These are phyloP conservation scores for Diplotaxis tenuifolia DNA, from an alignment of 345 rosid species.

Conservation along the genomic window DNA sequence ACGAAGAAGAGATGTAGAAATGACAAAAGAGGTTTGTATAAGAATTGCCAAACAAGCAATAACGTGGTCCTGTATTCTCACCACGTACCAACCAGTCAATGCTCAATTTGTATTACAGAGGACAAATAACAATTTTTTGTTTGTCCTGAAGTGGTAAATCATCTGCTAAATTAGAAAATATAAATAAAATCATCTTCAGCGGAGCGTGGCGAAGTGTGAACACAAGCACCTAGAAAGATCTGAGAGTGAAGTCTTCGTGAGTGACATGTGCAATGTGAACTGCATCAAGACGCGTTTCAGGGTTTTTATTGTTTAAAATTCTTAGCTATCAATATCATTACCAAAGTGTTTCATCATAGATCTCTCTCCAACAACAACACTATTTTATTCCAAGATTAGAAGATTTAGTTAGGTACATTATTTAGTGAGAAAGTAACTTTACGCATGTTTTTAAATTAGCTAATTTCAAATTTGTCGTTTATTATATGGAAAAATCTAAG, in stretches of 20 bases:
- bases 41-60: constrained; percentile 13
- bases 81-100: constrained; percentile 28
- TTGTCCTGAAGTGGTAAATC: not conserved
- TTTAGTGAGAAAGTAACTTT: not conserved
- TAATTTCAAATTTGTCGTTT: not conserved
- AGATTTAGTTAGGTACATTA: constrained; percentile 16
- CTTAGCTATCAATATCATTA: constrained; percentile 2
- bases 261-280: constrained; percentile 31
- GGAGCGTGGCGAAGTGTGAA: constrained; percentile 31
- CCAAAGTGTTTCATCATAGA: constrained; percentile 18
- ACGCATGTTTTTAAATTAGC: constrained; percentile 8
- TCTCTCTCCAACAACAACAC: constrained; percentile 7
- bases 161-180: not conserved
- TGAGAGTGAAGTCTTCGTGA: constrained; percentile 28
- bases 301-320: constrained; percentile 7
- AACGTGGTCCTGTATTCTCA: constrained; percentile 25
- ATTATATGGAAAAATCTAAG: not conserved
- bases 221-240: constrained; percentile 26
- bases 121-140: not conserved
- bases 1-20: not conserved
- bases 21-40: constrained; percentile 3
- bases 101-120: not conserved
- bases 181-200: not conserved
- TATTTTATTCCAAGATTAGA: constrained; percentile 17
- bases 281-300: constrained; percentile 35